These are phyloP conservation scores for Ogataea naganishii DNA, from an alignment of 805 yeast genomes.

Conservation along the genomic window DNA sequence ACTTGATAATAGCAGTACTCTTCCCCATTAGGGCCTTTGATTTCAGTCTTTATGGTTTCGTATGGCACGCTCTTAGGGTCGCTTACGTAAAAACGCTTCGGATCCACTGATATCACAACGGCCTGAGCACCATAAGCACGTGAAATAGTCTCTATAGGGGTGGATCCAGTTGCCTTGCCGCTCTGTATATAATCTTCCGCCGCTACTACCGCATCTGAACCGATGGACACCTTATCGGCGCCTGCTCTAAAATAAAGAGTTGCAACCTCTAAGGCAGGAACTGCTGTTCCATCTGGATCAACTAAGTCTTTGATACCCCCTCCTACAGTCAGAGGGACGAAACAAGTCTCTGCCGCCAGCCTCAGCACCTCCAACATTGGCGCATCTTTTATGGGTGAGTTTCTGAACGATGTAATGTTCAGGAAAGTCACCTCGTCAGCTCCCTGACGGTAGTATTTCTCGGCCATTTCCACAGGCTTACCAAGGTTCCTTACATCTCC, in stretches of 20 bases:
- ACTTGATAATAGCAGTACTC: slow-evolving; percentile 89
- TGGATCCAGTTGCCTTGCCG: slow-evolving; percentile 57
- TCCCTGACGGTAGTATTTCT: slow-evolving; percentile 84
- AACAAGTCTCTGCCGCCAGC: slow-evolving; percentile 78
- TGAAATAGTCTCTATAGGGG: slow-evolving; percentile 92
- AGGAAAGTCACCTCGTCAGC: slow-evolving; percentile 96
- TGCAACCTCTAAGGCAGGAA: slow-evolving; percentile 88
- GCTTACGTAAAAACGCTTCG: slow-evolving; percentile 74
- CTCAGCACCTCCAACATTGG: slow-evolving; percentile 92
- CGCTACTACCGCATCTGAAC: slow-evolving; percentile 92
- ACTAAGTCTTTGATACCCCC: slow-evolving; percentile 92
- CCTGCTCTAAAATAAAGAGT: slow-evolving; percentile 89
- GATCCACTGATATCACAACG: slow-evolving; percentile 97
- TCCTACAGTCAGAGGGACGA: slow-evolving; percentile 96
- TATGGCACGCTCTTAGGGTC: slow-evolving; percentile 54
- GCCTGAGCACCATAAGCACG: slow-evolving; percentile 93
- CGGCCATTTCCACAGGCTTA: slow-evolving; percentile 92
- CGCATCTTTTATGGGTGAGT: slow-evolving; percentile 84
- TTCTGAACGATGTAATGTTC: slow-evolving; percentile 92
- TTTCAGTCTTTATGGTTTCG: slow-evolving; percentile 51
- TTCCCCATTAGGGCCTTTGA: slow-evolving; percentile 85
- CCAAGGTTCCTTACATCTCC: slow-evolving; percentile 85
- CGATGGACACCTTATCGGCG: slow-evolving; percentile 96
- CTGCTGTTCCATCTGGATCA: slow-evolving; percentile 73
- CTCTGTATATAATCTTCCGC: slow-evolving; percentile 72